Evolutionary conservation across 2,329 filamentous ascomycete species (phyloP), one percentile per base, ranked within the genome.

Genomic region (Exophiala alcalophila): DNA sequence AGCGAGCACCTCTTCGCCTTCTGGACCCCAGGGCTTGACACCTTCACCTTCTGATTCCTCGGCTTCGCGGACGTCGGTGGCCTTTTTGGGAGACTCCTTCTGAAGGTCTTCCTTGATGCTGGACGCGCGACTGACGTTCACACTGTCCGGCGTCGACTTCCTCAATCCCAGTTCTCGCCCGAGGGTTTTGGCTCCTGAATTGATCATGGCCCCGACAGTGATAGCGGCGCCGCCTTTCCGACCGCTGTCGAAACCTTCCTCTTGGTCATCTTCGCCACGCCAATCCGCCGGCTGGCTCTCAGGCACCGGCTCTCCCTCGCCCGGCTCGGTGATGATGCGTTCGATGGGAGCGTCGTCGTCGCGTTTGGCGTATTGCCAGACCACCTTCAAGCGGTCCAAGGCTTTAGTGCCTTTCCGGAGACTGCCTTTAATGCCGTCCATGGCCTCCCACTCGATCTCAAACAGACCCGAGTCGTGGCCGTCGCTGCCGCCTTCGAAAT

Each of bases 381-480:
- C 83, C 0, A 97, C 85, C 8, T 86, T 82, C 16, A 97, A 70
- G 27, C 78, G 78, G 60, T 98, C 91, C 6, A 94, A 80, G 0
- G 86, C 87, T 29, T 83, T 75, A 1, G 84, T 84, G 0, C 92
- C 92, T 62, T 94, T 94, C 21, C 82, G 77, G 15, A 75, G 80
- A 4, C 84, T 90, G 1, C 92, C 92, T 63, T 96, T 96, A 64
- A 98, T 90, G 3, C 92, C 92, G 56, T 98, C 92, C 80, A 98
- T 86, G 14, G 74, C 75, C 12, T 85, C 80, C 80, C 82, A 87
- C n/a, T 78, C 74, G 18, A 81, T 80, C 49, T 82, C 78, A 59
- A 85, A 86, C 5, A 84, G 72, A 7, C 83, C 91, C 7, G 76
- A 85, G 29, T 82, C 75, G 34, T 84, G 75, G 0, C 86, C 73